A percentile compares a stretch with the other conserved stretches of the same genome.
Evolutionary conservation across 2,329 filamentous ascomycete species (phyloP).

Genomic region (Phaeosphaeriaceae sp.): DNA sequence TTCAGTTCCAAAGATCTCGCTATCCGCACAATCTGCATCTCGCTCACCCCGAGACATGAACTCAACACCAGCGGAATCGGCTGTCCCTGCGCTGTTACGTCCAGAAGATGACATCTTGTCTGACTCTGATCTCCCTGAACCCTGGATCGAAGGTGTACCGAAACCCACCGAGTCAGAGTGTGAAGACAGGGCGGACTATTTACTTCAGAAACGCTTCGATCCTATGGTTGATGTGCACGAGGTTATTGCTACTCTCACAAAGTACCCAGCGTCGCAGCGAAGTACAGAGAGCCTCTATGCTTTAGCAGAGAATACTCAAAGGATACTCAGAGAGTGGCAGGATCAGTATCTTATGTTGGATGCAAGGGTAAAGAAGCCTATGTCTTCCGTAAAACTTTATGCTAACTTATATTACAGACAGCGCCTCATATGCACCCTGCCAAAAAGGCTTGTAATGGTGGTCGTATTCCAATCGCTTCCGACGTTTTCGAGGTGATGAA

Average conservation of each 20-base stretch:
- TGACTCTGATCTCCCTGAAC: slow-evolving; percentile 46
- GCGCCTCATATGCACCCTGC: slow-evolving; percentile 58
- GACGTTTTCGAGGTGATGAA: slow-evolving; percentile 66
- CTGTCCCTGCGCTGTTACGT: slow-evolving; percentile 31
- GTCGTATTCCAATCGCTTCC: slow-evolving; percentile 53
- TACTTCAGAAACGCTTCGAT: slow-evolving; percentile 50
- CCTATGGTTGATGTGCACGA: slow-evolving; percentile 53
- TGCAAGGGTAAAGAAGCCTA: slow-evolving; percentile 38
- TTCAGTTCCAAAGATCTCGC: slow-evolving; percentile 28
- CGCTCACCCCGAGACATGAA: slow-evolving; percentile 36
- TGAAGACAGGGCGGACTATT: slow-evolving; percentile 50
- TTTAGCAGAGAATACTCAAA: slow-evolving; percentile 62
- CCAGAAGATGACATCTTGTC: slow-evolving; percentile 45
- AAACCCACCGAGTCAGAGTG: slow-evolving; percentile 41
- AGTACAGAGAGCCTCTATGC: slow-evolving; percentile 62
- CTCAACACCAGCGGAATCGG: slow-evolving; percentile 31
- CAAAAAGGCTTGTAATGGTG: slow-evolving; percentile 59
- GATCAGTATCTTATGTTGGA: slow-evolving; percentile 66
- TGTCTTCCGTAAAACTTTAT: slow-evolving; percentile 23
- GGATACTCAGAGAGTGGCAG: slow-evolving; percentile 62
- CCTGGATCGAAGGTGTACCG: slow-evolving; percentile 40
- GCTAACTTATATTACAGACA: slow-evolving; percentile 46
- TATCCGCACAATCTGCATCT: slow-evolving; percentile 27
- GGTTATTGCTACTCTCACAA: slow-evolving; percentile 53
- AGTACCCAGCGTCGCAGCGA: slow-evolving; percentile 50